Evolutionary conservation across 2,329 filamentous ascomycete genomes (phyloP).

Genomic region (Stemphylium beticola): DNA sequence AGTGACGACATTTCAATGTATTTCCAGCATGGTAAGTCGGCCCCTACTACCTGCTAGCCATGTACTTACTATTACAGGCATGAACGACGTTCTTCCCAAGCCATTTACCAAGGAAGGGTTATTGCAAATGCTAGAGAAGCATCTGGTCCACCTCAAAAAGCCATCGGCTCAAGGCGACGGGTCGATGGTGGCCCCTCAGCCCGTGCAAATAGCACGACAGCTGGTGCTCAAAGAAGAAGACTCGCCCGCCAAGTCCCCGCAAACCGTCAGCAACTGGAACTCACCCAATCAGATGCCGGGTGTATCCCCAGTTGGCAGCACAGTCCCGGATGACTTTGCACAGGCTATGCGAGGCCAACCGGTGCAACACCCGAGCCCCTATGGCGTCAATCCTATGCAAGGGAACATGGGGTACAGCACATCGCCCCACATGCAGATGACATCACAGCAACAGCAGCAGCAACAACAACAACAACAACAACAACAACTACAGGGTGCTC

Average conservation of each 20-base stretch:
- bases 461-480: slow-evolving; percentile 25
- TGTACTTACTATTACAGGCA: slow-evolving; percentile 65
- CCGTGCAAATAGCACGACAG: slow-evolving; percentile 59
- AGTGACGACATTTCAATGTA: slow-evolving; percentile 97
- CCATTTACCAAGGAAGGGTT: slow-evolving; percentile 90
- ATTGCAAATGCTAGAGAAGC: slow-evolving; percentile 81
- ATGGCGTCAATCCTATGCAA: slow-evolving; percentile 45
- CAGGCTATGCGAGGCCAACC: slow-evolving; percentile 51
- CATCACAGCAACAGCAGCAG: slow-evolving; percentile 24
- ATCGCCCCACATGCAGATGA: slow-evolving; percentile 49
- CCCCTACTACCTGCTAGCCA: not conserved
- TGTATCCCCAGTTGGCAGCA: slow-evolving; percentile 62
- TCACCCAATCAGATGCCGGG: slow-evolving; percentile 65
- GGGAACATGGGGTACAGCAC: slow-evolving; percentile 48
- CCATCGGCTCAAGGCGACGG: slow-evolving; percentile 52
- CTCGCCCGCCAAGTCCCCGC: slow-evolving; percentile 67
- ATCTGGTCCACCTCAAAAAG: slow-evolving; percentile 83
- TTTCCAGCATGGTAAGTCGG: slow-evolving; percentile 83
- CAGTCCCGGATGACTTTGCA: slow-evolving; percentile 55
- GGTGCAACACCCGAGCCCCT: slow-evolving; percentile 46
- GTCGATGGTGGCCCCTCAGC: slow-evolving; percentile 58
- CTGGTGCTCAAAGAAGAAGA: slow-evolving; percentile 66
- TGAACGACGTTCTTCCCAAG: slow-evolving; percentile 97
- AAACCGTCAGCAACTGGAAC: slow-evolving; percentile 67
- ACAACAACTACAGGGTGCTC: slow-evolving; percentile 33